Evolutionary conservation across 805 yeast species (phyloP).

Genomic region (Yamadazyma philogaea): DNA sequence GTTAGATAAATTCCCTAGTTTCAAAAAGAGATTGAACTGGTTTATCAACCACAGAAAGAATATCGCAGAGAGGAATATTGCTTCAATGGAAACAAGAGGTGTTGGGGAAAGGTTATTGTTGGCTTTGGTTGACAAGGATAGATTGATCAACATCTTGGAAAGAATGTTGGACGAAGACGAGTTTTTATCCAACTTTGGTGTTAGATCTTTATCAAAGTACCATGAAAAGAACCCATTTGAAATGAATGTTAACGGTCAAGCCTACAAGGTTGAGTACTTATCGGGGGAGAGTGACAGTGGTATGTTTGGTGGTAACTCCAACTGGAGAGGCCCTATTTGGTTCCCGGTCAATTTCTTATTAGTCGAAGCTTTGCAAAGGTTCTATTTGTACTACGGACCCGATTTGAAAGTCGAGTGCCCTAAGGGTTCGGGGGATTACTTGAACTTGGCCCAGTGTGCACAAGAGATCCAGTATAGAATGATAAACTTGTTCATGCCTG

Average conservation of each 20-base stretch:
- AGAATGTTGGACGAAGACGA: constrained; percentile 85
- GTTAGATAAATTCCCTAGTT: constrained; percentile 72
- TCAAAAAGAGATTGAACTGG: constrained; percentile 82
- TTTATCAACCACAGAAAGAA: constrained; percentile 66
- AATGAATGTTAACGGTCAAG: constrained; percentile 77
- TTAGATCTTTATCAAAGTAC: constrained; percentile 81
- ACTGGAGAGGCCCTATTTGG: constrained; percentile 98
- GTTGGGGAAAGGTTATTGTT: constrained; percentile 77
- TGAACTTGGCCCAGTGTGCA: constrained; percentile 85
- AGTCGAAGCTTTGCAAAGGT: constrained; percentile 83
- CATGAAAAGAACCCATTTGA: constrained; percentile 82
- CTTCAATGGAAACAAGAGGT: constrained; percentile 78
- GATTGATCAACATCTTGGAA: constrained; percentile 69
- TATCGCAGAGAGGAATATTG: constrained; percentile 78
- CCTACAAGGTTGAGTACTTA: constrained; percentile 67
- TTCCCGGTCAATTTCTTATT: constrained; percentile 85
- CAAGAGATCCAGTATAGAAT: constrained; percentile 85
- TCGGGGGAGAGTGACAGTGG: constrained; percentile 92
- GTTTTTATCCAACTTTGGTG: constrained; percentile 79
- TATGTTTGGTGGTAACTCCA: constrained; percentile 93
- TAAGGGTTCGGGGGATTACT: constrained; percentile 68
- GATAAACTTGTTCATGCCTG: constrained; percentile 70
- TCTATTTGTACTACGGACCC: constrained; percentile 84
- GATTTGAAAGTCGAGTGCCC: constrained; percentile 85
- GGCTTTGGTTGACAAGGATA: constrained; percentile 76